Evolutionary conservation across 495 filamentous ascomycete species (phyloP).

Genomic region (Neurospora sublineolata): DNA sequence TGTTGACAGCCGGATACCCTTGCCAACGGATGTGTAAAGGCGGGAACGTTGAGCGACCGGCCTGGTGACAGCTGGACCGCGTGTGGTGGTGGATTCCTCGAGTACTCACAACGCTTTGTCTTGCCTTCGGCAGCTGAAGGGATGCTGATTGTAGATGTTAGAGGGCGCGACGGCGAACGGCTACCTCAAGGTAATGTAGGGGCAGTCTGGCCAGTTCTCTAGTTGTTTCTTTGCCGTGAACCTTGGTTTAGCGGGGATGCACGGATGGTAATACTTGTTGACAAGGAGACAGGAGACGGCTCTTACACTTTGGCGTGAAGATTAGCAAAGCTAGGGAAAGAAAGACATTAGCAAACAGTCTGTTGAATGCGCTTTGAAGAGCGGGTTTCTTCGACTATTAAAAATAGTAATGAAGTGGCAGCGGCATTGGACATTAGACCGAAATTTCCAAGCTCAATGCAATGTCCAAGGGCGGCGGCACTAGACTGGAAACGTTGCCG

Average conservation of each 20-base stretch:
- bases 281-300: neutral
- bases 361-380: neutral
- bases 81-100: neutral
- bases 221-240: neutral
- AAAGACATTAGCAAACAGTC: neutral
- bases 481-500: conserved; percentile 33
- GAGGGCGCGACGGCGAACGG: neutral
- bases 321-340: neutral
- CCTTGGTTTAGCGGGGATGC: neutral
- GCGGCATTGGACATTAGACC: conserved; percentile 9
- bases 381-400: conserved; percentile 6
- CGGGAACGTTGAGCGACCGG: neutral
- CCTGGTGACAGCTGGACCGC: neutral
- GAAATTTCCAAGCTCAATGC: conserved; percentile 26
- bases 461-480: conserved; percentile 17
- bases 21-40: neutral
- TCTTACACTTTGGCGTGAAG: neutral
- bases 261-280: neutral
- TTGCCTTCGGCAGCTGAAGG: neutral
- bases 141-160: neutral
- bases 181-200: neutral
- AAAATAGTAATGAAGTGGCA: conserved; percentile 12
- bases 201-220: neutral
- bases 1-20: neutral
- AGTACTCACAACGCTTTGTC: neutral